These are phyloP conservation scores for Plectosphaerella plurivora DNA, from an alignment of 2,329 filamentous ascomycete genomes.

Conservation along the genomic window DNA sequence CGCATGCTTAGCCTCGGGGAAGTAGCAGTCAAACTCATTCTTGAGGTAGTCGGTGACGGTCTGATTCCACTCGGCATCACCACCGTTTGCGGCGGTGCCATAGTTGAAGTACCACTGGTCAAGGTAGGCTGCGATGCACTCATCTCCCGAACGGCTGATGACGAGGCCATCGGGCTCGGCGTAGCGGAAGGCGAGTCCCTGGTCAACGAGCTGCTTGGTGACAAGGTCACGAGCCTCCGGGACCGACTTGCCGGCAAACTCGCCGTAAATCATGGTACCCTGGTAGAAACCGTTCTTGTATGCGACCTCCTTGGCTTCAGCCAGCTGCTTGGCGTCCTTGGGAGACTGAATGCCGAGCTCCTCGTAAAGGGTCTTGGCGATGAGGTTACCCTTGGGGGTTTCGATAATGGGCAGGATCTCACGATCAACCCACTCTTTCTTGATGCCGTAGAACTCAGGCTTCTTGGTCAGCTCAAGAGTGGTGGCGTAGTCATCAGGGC, in stretches of 20 bases:
- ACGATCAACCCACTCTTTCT: slow-evolving; percentile 93
- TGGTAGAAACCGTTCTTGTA: slow-evolving; percentile 95
- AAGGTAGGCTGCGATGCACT: slow-evolving; percentile 87
- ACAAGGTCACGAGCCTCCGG: slow-evolving; percentile 85
- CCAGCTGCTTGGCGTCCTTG: slow-evolving; percentile 87
- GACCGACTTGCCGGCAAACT: slow-evolving; percentile 83
- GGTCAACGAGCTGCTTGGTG: slow-evolving; percentile 69
- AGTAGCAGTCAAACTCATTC: slow-evolving; percentile 74
- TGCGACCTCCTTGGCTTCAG: slow-evolving; percentile 85
- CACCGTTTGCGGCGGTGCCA: slow-evolving; percentile 26
- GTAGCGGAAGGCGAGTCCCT: slow-evolving; percentile 80
- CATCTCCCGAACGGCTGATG: slow-evolving; percentile 82
- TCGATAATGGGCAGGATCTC: slow-evolving; percentile 87
- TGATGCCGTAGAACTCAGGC: slow-evolving; percentile 90
- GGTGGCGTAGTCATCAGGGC: slow-evolving; percentile 91
- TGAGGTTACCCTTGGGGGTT: slow-evolving; percentile 85
- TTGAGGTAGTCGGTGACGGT: slow-evolving; percentile 69
- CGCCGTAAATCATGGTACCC: slow-evolving; percentile 81
- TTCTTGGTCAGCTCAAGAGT: slow-evolving; percentile 88
- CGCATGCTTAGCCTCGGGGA: slow-evolving; percentile 68
- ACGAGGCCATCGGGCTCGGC: slow-evolving; percentile 90
- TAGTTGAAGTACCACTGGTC: slow-evolving; percentile 99
- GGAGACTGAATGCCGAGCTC: slow-evolving; percentile 95
- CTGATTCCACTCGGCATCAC: slow-evolving; percentile 81
- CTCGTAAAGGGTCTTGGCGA: slow-evolving; percentile 79